Evolutionary conservation across 1,139 yeast species (phyloP).

Genomic region (Yamadazyma aaseri): DNA sequence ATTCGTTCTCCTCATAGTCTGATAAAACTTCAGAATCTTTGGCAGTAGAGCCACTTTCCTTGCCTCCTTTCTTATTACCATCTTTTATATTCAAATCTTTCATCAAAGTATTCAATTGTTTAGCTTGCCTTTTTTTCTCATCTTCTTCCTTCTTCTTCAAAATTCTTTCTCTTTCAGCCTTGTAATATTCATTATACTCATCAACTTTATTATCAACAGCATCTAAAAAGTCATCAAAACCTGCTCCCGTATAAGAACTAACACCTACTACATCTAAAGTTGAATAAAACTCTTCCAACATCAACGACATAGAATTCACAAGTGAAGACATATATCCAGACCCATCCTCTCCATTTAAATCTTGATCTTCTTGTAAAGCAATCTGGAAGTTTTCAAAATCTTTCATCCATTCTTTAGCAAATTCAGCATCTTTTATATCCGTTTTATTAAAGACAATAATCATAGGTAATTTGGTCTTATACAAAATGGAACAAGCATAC

Average conservation of each 20-base stretch:
- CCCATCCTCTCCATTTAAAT: conserved; percentile 65
- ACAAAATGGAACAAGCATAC: conserved; percentile 94
- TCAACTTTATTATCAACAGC: conserved; percentile 85
- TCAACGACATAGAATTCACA: conserved; percentile 90
- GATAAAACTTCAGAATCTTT: conserved; percentile 64
- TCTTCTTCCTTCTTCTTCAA: conserved; percentile 73
- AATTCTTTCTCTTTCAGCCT: conserved; percentile 82
- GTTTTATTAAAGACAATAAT: conserved; percentile 94
- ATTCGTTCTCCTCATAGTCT: conserved; percentile 56
- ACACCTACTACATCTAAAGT: conserved; percentile 90
- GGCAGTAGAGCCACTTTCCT: too few species aligned
- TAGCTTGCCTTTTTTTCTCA: conserved; percentile 70
- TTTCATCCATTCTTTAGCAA: conserved; percentile 96
- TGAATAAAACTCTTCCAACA: conserved; percentile 95
- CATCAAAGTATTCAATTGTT: conserved; percentile 70
- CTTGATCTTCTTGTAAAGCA: conserved; percentile 64
- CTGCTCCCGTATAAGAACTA: conserved; percentile 88
- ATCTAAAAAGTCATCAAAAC: conserved; percentile 83
- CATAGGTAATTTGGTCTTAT: conserved; percentile 96
- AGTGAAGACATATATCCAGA: conserved; percentile 94
- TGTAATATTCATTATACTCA: conserved; percentile 81
- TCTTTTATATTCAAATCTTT: conserved; percentile 74
- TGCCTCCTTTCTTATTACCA: conserved; percentile 16
- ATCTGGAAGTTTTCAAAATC: conserved; percentile 91
- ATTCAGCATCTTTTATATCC: conserved; percentile 79